Evolutionary conservation across 176 grass and related monocot genomes (phyloP), one percentile per base, ranked within the genome.

Genomic region (Ananas comosus): DNA sequence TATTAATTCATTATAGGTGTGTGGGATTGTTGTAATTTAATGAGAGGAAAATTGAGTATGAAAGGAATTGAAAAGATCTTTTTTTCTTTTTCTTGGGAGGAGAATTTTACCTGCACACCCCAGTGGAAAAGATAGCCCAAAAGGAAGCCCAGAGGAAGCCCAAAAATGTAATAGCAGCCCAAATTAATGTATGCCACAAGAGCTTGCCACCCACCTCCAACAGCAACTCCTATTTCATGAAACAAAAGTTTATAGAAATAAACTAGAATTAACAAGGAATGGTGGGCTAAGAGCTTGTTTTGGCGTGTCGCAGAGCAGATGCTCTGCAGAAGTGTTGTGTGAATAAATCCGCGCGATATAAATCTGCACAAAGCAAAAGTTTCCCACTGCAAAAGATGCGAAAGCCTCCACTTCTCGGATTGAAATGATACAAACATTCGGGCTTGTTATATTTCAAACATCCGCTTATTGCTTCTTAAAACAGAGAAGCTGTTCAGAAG

Each of bases 171-270:
- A 78, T 96, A 96, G 65, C 88, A 91, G 2, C 75, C 88, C 13
- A 96, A 74, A 67, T 96, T 96, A 24, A 96, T 82, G 77, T 96
- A 96, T 2, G 92, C 92, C 13, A 96, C 92, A 0, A 76, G 51
- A 28, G 54, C 85, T 64, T 96, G 92, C 92, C 92, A 96, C 0
- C 92, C 88, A 2, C 88, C 83, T 53, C 92, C 92, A 9, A 96
- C 70, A 8, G 92, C 85, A 2, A 96, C 85, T 54, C 92, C 83
- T 85, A 48, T 42, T 13, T 50, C 18, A 71, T 14, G 8, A 49
- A 18, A 57, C 49, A 19, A 78, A 70, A 29, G 6, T 10, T 68
- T 23, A 27, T 66, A 2, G 24, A 77, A 42, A 17, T 71, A 29
- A 81, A 71, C 66, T 71, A 6, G 4, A 11, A 70, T 12, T 49